A percentile compares a stretch with the other conserved stretches of the same genome.
Evolutionary conservation across 2,329 filamentous ascomycete species (phyloP).

Genomic region (Colletotrichum salicis): DNA sequence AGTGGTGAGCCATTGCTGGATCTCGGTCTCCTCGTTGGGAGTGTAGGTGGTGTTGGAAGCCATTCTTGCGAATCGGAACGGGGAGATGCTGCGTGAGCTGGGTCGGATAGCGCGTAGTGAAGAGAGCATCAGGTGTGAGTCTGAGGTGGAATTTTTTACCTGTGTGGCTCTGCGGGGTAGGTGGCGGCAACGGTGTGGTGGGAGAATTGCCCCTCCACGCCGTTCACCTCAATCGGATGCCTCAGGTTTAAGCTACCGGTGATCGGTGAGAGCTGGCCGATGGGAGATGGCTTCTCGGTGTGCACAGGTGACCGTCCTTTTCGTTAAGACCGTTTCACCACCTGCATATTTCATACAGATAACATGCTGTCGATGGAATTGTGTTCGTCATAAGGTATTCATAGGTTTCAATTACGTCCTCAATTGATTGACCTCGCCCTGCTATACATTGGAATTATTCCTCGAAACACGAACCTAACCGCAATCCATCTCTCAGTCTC

Average conservation of each 20-base stretch:
- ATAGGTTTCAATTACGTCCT: rapidly evolving
- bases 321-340: not conserved
- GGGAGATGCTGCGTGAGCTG: slow-evolving; percentile 49
- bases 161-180: slow-evolving; percentile 31
- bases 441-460: no score
- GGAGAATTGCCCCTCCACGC: slow-evolving; percentile 26
- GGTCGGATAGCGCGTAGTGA: slow-evolving; percentile 52
- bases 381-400: no score
- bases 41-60: slow-evolving; percentile 77
- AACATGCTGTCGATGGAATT: not conserved
- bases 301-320: not conserved
- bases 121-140: slow-evolving; percentile 53
- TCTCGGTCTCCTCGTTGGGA: slow-evolving; percentile 83
- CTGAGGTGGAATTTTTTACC: slow-evolving; percentile 18
- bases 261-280: not conserved
- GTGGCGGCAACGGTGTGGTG: not conserved
- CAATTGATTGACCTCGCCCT: no score
- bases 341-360: not conserved
- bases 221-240: not conserved
- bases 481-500: no score
- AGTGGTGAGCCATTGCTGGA: slow-evolving; percentile 88
- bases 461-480: no score
- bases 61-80: slow-evolving; percentile 64
- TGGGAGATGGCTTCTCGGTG: not conserved
- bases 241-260: not conserved